A percentile compares a stretch with the other conserved stretches of the same genome.
phyloP scores from a whole-genome alignment of 306 rosid genomes.

The Hippophae tibetana region DNA sequence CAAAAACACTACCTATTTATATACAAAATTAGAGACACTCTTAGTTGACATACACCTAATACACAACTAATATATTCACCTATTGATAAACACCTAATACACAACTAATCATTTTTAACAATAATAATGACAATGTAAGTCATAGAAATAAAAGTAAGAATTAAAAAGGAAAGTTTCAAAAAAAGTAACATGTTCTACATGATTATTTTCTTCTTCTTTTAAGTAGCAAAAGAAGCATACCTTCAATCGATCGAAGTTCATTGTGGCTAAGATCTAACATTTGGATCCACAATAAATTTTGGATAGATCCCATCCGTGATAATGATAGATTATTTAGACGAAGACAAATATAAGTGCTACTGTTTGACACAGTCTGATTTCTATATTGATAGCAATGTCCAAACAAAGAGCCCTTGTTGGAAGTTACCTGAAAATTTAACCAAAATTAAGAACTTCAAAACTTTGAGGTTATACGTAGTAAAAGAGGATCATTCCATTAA shows the following conservation, averaged over 20 bases:
- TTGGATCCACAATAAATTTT: constrained; percentile 71
- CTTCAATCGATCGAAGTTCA: constrained; percentile 70
- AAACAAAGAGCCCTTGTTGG: constrained; percentile 45
- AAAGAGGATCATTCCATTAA: too few species aligned
- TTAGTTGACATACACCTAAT: too few species aligned
- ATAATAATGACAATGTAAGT: too few species aligned
- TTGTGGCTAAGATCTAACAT: constrained; percentile 86
- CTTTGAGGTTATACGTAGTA: neutral
- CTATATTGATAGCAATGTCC: constrained; percentile 41
- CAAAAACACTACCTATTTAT: too few species aligned
- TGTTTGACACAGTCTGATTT: constrained; percentile 24
- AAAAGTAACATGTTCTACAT: neutral
- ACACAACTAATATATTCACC: too few species aligned
- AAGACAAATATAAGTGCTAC: constrained; percentile 35
- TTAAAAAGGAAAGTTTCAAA: too few species aligned
- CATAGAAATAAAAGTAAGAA: too few species aligned
- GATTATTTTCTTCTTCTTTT: neutral
- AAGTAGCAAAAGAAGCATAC: constrained; percentile 26
- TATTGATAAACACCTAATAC: too few species aligned
- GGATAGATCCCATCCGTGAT: constrained; percentile 57
- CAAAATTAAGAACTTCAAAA: constrained; percentile 6
- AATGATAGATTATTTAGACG: constrained; percentile 61
- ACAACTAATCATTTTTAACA: too few species aligned
- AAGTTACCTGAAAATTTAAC: constrained; percentile 49
- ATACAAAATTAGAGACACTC: too few species aligned